Evolutionary conservation across 2,329 filamentous ascomycete species (phyloP), one percentile per base, ranked within the genome.

Genomic region (Botryosphaeria dothidea): DNA sequence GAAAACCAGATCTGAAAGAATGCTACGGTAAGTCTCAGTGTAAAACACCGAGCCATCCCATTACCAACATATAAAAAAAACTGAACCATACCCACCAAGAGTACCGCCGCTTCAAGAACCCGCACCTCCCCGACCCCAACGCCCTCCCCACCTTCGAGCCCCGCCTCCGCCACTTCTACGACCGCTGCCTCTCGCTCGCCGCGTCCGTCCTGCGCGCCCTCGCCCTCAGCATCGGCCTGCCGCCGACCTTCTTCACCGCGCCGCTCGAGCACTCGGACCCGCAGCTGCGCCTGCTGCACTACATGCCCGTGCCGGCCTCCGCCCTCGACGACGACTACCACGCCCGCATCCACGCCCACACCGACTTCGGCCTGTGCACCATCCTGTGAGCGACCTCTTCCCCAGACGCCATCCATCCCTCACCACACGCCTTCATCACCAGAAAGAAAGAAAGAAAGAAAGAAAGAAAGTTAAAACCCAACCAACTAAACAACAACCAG

Each of bases 141-240:
- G 13, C 41, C 25, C 56, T 60, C 41, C 56, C 56, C 38, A 4
- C 25, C 38, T 96, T 96, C 81, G 89, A 87, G 71, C 71, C 81
- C n/a, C 84, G 84, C n/a, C 96, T 96, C 92, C 75, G 88, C 56
- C 77, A 77, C 3, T 97, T 97, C 77, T 91, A 90, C 70, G 83
- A 84, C 17, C 83, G 84, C 66, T 96, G 92, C 78, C 91, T 92
- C 75, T 74, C 79, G 11, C 77, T 97, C 63, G 90, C 97, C 75
- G 81, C 86, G 29, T 82, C 93, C 68, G 85, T 96, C 23, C 95
- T 96, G 92, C 84, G 89, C 4, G 91, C 92, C 7, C 92, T 96
- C 67, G 92, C 91, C 0, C 80, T 94, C n/a, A 92, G 90, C 0
- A 88, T 96, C 86, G 89, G 85, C 0, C 81, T 95, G 15, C 84